phyloP scores from a whole-genome alignment of 106 monocot genomes.

The Cymbidium sinense region DNA sequence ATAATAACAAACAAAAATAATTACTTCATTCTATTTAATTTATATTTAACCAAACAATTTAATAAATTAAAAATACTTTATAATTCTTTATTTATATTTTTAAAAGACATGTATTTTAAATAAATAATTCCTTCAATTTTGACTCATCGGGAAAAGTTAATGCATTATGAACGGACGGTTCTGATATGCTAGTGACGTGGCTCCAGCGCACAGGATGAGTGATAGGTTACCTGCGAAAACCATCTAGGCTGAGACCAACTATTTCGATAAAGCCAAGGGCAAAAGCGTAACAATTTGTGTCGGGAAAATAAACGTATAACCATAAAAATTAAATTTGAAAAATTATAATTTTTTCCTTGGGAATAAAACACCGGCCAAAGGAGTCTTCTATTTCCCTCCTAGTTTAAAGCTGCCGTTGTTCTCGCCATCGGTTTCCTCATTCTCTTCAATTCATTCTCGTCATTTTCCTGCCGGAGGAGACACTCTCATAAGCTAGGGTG shows the following conservation, averaged over 20 bases:
- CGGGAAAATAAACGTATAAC: neutral
- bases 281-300: neutral
- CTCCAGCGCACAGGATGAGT: neutral
- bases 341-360: neutral
- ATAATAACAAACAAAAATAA: too few relatives aligned
- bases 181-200: constrained; percentile 1
- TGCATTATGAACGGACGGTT: neutral
- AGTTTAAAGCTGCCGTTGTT: neutral
- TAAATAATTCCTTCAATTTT: too few relatives aligned
- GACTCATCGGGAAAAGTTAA: too few relatives aligned
- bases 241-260: neutral
- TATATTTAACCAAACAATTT: too few relatives aligned
- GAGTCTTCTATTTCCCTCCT: neutral
- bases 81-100: too few relatives aligned
- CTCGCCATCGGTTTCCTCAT: constrained; percentile 2
- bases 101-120: too few relatives aligned
- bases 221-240: neutral
- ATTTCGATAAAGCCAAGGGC: neutral
- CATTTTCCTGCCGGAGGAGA: neutral
- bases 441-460: neutral
- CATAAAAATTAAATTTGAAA: neutral
- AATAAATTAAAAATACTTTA: too few relatives aligned
- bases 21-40: too few relatives aligned
- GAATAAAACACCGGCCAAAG: neutral
- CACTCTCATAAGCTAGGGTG: neutral